Conservation (phyloP, 371 early-diverging fungal species). For the Mortierella sp. region DNA sequence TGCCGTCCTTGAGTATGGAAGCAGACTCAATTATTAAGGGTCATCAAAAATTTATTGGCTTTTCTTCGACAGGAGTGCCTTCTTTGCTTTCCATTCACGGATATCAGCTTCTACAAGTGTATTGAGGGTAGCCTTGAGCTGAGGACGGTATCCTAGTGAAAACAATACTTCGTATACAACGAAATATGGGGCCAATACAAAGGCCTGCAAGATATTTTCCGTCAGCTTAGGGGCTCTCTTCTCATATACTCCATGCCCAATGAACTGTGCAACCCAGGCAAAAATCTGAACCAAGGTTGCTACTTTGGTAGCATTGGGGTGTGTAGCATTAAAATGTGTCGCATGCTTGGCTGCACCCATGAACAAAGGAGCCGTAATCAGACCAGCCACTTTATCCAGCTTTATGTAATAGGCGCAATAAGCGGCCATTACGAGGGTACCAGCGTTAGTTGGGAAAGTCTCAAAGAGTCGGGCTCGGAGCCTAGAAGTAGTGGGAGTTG, state of each 20-base stretch:
- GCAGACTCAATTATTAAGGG: constrained; percentile 37
- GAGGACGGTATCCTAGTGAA: constrained; percentile 82
- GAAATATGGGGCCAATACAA: constrained; percentile 93
- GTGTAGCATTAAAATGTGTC: constrained; percentile 61
- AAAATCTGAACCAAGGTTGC: constrained; percentile 72
- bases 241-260: constrained; percentile 89
- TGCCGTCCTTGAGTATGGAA: constrained; percentile 47
- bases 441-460: constrained; percentile 63
- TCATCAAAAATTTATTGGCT: background rate
- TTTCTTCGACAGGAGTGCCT: constrained; percentile 16
- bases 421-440: constrained; percentile 63
- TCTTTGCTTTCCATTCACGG: constrained; percentile 64
- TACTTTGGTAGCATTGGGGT: constrained; percentile 61
- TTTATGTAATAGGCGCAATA: constrained; percentile 81
- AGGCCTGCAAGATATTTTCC: constrained; percentile 88
- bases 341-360: constrained; percentile 67
- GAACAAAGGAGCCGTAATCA: constrained; percentile 71
- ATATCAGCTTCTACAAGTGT: constrained; percentile 71
- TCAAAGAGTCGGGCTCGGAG: constrained; percentile 27
- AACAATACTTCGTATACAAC: constrained; percentile 90
- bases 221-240: constrained; percentile 88
- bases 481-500: constrained; percentile 2
- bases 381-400: constrained; percentile 84
- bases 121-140: constrained; percentile 71
- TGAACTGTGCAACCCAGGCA: constrained; percentile 90